Percentiles rank a stretch among this genome's conserved stretches.
phyloP scores from a whole-genome alignment of 768 basidiomycete species.

The Coprinopsis marcescibilis region DNA sequence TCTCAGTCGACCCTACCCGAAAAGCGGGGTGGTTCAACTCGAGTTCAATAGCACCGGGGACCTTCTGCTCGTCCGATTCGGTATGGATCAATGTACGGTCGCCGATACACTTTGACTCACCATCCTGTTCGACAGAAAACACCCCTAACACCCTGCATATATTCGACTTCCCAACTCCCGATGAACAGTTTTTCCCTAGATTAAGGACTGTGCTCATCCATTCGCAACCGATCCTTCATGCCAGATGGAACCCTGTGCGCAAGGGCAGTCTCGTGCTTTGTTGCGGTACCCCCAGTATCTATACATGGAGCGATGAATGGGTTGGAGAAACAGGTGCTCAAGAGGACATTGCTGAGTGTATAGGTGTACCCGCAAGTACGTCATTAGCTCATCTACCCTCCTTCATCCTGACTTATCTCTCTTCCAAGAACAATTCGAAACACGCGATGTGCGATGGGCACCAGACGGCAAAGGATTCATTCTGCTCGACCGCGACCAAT shows the following conservation, averaged over 20 bases:
- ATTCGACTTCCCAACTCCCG: slow-evolving; percentile 62
- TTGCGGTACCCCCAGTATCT: slow-evolving; percentile 61
- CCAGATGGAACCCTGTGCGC: slow-evolving; percentile 83
- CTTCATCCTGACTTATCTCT: neutral
- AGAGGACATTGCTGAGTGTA: slow-evolving; percentile 85
- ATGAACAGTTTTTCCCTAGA: slow-evolving; percentile 51
- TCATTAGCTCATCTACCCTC: neutral
- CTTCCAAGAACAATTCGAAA: slow-evolving; percentile 63
- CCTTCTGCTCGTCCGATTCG: slow-evolving; percentile 68
- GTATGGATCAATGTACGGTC: too few species aligned
- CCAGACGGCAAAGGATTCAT: slow-evolving; percentile 82
- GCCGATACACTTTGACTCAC: slow-evolving; percentile 6
- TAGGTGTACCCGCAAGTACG: slow-evolving; percentile 84
- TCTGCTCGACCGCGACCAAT: slow-evolving; percentile 69
- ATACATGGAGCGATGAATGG: slow-evolving; percentile 85
- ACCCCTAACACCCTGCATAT: slow-evolving; percentile 61
- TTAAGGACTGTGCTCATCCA: slow-evolving; percentile 68
- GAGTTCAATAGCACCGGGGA: slow-evolving; percentile 80
- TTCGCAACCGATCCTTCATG: slow-evolving; percentile 53
- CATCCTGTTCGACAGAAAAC: slow-evolving; percentile 44
- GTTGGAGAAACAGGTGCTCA: slow-evolving; percentile 47
- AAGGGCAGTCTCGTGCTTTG: slow-evolving; percentile 63
- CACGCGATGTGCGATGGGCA: slow-evolving; percentile 69
- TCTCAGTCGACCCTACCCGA: slow-evolving; percentile 56
- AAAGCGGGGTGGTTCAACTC: slow-evolving; percentile 63